These are phyloP conservation scores for Boletus reticulatus DNA, from an alignment of 768 basidiomycete species.

Conservation along the genomic window DNA sequence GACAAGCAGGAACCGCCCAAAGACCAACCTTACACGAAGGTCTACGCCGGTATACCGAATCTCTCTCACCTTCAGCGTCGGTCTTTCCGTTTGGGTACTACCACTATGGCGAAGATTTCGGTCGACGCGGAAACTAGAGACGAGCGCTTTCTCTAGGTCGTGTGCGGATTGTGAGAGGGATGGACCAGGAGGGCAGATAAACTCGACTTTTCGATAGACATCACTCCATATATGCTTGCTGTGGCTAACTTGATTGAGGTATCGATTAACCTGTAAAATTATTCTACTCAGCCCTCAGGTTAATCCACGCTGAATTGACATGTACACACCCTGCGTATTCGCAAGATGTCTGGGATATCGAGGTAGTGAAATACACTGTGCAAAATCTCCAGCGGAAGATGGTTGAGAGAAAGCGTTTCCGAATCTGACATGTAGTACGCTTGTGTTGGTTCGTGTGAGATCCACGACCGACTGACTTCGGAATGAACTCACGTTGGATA, in stretches of 20 bases:
- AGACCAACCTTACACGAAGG: constrained; percentile 3
- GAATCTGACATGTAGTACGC: background rate
- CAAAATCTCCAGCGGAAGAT: constrained; percentile 15
- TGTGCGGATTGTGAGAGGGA: constrained; percentile 9
- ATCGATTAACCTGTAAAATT: constrained; percentile 8
- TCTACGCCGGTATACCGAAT: constrained; percentile 6
- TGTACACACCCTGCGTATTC: constrained; percentile 15
- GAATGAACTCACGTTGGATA: no score
- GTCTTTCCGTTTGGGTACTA: background rate
- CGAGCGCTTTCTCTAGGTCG: constrained; percentile 14
- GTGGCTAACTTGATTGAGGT: constrained; percentile 4
- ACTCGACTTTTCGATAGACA: constrained; percentile 10
- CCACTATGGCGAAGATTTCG: constrained; percentile 3
- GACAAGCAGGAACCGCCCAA: constrained; percentile 15
- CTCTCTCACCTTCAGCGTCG: background rate
- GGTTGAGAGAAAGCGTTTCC: background rate
- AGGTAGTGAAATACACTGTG: constrained; percentile 10
- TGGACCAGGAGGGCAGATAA: constrained; percentile 19
- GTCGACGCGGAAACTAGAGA: constrained; percentile 8
- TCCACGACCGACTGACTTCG: no score
- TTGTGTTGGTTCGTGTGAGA: no score
- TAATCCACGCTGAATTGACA: background rate
- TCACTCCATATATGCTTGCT: constrained; percentile 15
- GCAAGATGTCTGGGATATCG: constrained; percentile 15
- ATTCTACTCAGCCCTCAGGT: background rate